A percentile compares a stretch with the other conserved stretches of the same genome.
phyloP scores from a whole-genome alignment of 768 basidiomycete species.

The Cystoderma amianthinum region DNA sequence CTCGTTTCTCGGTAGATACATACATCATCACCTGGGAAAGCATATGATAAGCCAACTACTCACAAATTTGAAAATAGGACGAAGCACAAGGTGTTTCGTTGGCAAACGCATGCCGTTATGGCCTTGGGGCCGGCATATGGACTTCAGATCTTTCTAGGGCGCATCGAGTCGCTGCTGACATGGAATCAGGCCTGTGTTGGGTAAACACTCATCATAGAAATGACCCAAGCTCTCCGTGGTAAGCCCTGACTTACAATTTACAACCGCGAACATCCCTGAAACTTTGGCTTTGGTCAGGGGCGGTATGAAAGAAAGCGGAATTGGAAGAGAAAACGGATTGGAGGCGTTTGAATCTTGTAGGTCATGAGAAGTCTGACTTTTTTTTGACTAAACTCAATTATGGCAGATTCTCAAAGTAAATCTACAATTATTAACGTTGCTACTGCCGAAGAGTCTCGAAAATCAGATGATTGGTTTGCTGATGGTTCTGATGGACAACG shows the following conservation, averaged over 20 bases:
- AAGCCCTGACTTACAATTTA: conserved; percentile 13
- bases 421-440: conserved; percentile 76
- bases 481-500: conserved; percentile 44
- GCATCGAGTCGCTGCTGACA: conserved; percentile 62
- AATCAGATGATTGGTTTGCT: conserved; percentile 75
- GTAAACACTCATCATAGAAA: conserved; percentile 88
- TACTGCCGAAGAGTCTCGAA: conserved; percentile 45
- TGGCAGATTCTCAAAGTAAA: conserved; percentile 77
- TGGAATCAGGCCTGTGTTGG: conserved; percentile 80
- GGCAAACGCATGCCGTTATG: conserved; percentile 76
- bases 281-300: no score
- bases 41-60: no score
- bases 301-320: conserved; percentile 86
- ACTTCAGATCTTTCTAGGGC: conserved; percentile 68
- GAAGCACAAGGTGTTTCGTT: conserved; percentile 61
- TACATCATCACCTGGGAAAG: no score
- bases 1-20: conserved; percentile 28
- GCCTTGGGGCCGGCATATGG: conserved; percentile 79
- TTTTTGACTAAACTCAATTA: conserved; percentile 2
- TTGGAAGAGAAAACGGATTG: conserved; percentile 80
- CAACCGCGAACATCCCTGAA: not conserved
- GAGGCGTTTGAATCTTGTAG: conserved; percentile 76
- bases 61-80: conserved; percentile 25
- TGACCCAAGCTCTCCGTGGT: conserved; percentile 88
- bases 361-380: conserved; percentile 16